Percentiles rank a stretch among this genome's conserved stretches.
Evolutionary conservation across 352 stramenopile species (phyloP).

Genomic region (Globisporangium uncinulatum): DNA sequence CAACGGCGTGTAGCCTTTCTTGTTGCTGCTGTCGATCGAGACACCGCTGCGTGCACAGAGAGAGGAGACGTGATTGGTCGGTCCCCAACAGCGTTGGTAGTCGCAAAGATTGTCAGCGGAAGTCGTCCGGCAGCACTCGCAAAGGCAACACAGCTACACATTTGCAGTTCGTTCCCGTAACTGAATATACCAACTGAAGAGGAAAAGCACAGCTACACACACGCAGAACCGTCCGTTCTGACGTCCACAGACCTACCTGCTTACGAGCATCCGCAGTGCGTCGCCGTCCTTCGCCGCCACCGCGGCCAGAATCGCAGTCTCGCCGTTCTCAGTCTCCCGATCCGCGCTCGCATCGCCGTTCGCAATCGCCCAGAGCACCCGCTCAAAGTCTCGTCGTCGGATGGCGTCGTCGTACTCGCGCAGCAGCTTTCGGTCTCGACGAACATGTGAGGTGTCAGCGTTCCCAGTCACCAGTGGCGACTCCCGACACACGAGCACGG

Average conservation of each 20-base stretch:
- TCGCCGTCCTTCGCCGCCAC: conserved; percentile 38
- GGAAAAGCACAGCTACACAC: background rate
- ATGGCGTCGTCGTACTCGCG: conserved; percentile 46
- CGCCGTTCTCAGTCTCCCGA: conserved; percentile 47
- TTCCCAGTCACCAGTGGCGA: background rate
- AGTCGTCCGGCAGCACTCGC: background rate
- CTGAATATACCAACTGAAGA: no score
- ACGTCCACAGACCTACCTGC: conserved; percentile 21
- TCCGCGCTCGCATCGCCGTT: conserved; percentile 40
- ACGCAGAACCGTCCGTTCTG: no score
- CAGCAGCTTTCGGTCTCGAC: background rate
- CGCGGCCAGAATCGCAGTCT: conserved; percentile 56
- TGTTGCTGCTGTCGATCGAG: conserved; percentile 46
- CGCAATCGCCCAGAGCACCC: conserved; percentile 66
- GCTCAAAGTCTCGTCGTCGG: conserved; percentile 45
- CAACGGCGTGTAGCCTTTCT: conserved; percentile 57
- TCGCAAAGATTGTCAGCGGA: background rate
- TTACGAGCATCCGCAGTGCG: conserved; percentile 35
- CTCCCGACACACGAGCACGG: background rate
- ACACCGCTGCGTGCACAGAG: conserved; percentile 24
- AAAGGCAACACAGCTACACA: background rate
- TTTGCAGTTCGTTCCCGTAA: no score
- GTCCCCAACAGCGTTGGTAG: background rate
- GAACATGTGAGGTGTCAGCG: background rate
- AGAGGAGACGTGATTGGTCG: background rate